Base-by-base conservation (phyloP, 2,329 filamentous ascomycete genomes). In the Fusarium xylarioides region DNA sequence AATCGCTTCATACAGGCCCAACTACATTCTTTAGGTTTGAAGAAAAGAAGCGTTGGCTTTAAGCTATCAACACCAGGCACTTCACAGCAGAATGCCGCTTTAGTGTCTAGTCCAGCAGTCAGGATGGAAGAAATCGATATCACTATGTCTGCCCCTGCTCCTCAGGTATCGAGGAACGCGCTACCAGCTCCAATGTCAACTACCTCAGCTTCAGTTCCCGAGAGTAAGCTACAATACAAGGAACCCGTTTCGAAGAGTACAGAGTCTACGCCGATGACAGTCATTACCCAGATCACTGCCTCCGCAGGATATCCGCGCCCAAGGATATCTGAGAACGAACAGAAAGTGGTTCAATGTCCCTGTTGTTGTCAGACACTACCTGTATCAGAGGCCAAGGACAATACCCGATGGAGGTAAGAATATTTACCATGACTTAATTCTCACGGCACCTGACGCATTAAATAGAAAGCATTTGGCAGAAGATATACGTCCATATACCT, bases 61-160 rank as follows among this genome's bases (percentile, higher is more conserved):
- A 35, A 54, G 3, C 3, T 38, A 0, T 18, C 30, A 2, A 0
- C 2, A 0, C 6, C 23, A 1, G 23, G 16, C 16, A 3, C 1
- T 5, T 3, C 7, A 3, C 10, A 6, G 35, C 0, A 7, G 1
- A 0, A 37, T 37, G 4, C 18, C 2, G 5, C 35, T 11, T 11
- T 11, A 37, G 35, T 10, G 18, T 5, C 35, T 0, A 37, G 18
- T 11, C 18, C 18, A 10, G 18, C 19, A 19, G 2, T 2, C 1
- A 19, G 35, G 10, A 37, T 19, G 4, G 10, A 2, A 19, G 35
- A 0, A 19, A 7, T 11, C 5, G 3, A 6, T 19, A 19, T 7
- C 1, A 10, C 2, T 37, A 11, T 18, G 1, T 4, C 18, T 7
- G 1, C 5, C 5, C 10, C 35, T 37, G 0, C 35, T 19, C 6